Base-by-base conservation (phyloP, 768 basidiomycete genomes). In the Ramaria sp. region DNA sequence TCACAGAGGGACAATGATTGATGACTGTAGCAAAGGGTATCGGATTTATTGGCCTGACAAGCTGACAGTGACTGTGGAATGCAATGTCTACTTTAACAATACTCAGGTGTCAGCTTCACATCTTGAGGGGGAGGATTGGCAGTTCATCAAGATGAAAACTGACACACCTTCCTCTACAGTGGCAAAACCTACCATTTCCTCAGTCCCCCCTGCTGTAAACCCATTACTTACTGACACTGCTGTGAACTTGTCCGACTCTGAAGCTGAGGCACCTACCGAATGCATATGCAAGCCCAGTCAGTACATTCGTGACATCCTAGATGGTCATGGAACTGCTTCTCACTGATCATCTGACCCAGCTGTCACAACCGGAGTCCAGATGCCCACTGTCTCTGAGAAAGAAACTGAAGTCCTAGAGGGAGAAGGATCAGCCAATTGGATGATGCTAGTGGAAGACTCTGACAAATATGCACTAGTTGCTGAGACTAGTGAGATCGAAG, bases 41-140 rank as follows among this genome's bases (percentile, higher is more conserved):
- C 51, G 60, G 19, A 49, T 65, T 1, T 66, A 63, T 51, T 64
- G 58, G 52, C 65, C 65, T 11, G 53, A 60, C 7, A 56, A 52
- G 11, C 55, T 47, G 12, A 47, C 46, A 1, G 60, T 64, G 27
- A 59, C 46, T 4, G 59, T 61, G 1, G 62, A 64, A 30, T 51
- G 55, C 31, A 52, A 52, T 22, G 30, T 52, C 13, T 33, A 52
- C 12, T 52, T 30, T 37, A 22, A 52, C 33, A 52, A 33, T n/a
- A n/a, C n/a, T n/a, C 11, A 52, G 12, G 13, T 13, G 13, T 39
- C 30, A 33, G 51, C 13, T 37, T 52, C 33, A 5, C 51, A 4
- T 7, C 17, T 52, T 13, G 51, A 52, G 33, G 51, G 51, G 51
- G 51, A 52, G 51, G 37, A 52, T 3, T 54, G 53, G 53, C n/a